phyloP scores from a whole-genome alignment of 2,329 filamentous ascomycete genomes.

The Talaromyces sp. region DNA sequence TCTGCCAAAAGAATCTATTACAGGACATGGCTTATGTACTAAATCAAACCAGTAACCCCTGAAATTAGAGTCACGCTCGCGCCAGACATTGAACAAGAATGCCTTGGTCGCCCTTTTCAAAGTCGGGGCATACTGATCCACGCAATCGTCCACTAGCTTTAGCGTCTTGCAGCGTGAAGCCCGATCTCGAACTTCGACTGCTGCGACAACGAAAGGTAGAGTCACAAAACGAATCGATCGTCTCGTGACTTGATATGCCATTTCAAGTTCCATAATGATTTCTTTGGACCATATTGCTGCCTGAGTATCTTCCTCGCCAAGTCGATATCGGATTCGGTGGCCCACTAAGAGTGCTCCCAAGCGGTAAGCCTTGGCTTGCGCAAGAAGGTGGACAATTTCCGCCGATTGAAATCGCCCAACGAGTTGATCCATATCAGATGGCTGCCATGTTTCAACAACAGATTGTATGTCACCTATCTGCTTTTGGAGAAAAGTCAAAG shows the following conservation, averaged over 20 bases:
- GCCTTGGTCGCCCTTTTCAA: slow-evolving; percentile 10
- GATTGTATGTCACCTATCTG: slow-evolving; percentile 7
- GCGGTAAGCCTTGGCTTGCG: slow-evolving; percentile 12
- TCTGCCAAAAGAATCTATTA: slow-evolving; percentile 5
- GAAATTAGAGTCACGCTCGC: slow-evolving; percentile 1
- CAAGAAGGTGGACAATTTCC: slow-evolving; percentile 11
- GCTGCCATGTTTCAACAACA: slow-evolving; percentile 11
- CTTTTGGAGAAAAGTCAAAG: background rate
- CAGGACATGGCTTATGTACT: slow-evolving; percentile 12
- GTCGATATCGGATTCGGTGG: slow-evolving; percentile 11
- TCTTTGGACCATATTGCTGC: slow-evolving; percentile 12
- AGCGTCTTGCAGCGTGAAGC: slow-evolving; percentile 6
- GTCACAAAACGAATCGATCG: slow-evolving; percentile 6
- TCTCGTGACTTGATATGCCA: slow-evolving; percentile 5
- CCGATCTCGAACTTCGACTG: slow-evolving; percentile 10
- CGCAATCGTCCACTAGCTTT: slow-evolving; percentile 10
- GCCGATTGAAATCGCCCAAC: slow-evolving; percentile 5
- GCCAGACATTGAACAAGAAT: slow-evolving; percentile 11
- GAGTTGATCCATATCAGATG: slow-evolving; percentile 3
- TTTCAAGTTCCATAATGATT: slow-evolving; percentile 14
- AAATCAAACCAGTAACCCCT: slow-evolving; percentile 10
- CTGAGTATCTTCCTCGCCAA: slow-evolving; percentile 11
- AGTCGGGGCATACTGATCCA: slow-evolving; percentile 9
- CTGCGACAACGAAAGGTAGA: slow-evolving; percentile 7
- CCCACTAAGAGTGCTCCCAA: slow-evolving; percentile 7